Evolutionary conservation across 2,329 filamentous ascomycete species (phyloP).

Genomic region (Mollisiaceae sp.): DNA sequence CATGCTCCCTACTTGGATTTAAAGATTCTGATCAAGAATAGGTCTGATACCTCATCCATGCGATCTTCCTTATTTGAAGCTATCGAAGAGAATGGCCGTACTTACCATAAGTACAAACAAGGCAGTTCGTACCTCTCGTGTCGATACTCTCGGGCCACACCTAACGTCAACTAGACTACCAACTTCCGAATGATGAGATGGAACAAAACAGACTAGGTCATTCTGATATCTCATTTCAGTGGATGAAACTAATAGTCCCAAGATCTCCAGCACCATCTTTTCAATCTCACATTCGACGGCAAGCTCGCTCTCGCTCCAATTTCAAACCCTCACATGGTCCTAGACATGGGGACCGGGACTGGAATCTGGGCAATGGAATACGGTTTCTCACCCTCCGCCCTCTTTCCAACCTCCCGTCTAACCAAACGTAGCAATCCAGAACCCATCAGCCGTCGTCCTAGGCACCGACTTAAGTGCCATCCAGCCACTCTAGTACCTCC

Average conservation of each 20-base stretch:
- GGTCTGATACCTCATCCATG: conserved; percentile 16
- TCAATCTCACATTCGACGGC: conserved; percentile 28
- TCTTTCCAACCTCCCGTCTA: not conserved
- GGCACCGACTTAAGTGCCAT: conserved; percentile 41
- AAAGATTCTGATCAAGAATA: not conserved
- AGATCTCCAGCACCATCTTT: conserved; percentile 36
- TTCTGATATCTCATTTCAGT: not conserved
- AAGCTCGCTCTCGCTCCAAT: conserved; percentile 36
- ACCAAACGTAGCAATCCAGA: conserved; percentile 29
- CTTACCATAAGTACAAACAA: conserved; percentile 28
- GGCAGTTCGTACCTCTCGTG: conserved; percentile 22
- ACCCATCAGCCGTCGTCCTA: conserved; percentile 38
- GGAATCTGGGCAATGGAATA: conserved; percentile 48
- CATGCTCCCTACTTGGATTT: no score
- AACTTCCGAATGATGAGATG: conserved; percentile 31
- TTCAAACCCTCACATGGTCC: conserved; percentile 41
- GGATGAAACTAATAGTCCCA: not conserved
- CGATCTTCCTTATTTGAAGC: conserved; percentile 13
- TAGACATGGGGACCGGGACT: conserved; percentile 50
- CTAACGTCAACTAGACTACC: conserved; percentile 28
- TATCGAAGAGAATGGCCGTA: conserved; percentile 23
- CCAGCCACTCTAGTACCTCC: conserved; percentile 33
- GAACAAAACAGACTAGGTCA: conserved; percentile 29
- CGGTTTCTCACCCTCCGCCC: conserved; percentile 7
- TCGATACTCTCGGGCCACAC: not conserved